These are phyloP conservation scores for Polymyxa betae DNA, from an alignment of 208 protist genomes.

Conservation along the genomic window DNA sequence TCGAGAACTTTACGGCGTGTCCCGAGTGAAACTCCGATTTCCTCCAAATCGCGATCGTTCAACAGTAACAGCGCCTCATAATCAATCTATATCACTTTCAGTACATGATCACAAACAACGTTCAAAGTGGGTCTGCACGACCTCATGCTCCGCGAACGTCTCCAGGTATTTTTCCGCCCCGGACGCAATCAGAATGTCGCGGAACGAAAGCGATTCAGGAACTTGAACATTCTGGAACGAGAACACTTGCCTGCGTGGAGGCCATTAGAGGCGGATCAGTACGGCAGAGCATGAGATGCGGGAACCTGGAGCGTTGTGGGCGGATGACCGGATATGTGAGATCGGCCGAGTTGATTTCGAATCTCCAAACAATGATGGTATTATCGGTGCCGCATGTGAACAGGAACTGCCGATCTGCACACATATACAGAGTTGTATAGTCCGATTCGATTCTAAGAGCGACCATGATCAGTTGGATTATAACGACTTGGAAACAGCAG, in stretches of 20 bases:
- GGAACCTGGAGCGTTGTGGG: background rate
- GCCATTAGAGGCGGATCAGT: background rate
- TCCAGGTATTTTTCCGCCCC: background rate
- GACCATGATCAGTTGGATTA: background rate
- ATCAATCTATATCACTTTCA: constrained; percentile 20
- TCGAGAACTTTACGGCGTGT: background rate
- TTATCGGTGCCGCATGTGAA: constrained; percentile 32
- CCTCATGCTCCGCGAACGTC: constrained; percentile 7
- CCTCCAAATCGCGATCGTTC: constrained; percentile 1
- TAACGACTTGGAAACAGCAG: too few relatives aligned
- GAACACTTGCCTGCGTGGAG: background rate
- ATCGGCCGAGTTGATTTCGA: background rate
- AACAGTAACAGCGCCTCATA: background rate
- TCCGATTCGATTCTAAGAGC: background rate
- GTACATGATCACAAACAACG: background rate
- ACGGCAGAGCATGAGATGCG: background rate
- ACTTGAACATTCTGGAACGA: background rate
- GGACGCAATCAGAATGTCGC: background rate
- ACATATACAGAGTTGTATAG: constrained; percentile 23
- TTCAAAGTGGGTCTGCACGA: background rate
- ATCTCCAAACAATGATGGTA: constrained; percentile 3
- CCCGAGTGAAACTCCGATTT: constrained; percentile 12
- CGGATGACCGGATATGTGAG: background rate
- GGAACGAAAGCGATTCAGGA: background rate
- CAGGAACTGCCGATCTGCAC: constrained; percentile 7